These are phyloP conservation scores for Amaranthus hypochondriacus DNA, from an alignment of 148 eudicot species.

Conservation along the genomic window DNA sequence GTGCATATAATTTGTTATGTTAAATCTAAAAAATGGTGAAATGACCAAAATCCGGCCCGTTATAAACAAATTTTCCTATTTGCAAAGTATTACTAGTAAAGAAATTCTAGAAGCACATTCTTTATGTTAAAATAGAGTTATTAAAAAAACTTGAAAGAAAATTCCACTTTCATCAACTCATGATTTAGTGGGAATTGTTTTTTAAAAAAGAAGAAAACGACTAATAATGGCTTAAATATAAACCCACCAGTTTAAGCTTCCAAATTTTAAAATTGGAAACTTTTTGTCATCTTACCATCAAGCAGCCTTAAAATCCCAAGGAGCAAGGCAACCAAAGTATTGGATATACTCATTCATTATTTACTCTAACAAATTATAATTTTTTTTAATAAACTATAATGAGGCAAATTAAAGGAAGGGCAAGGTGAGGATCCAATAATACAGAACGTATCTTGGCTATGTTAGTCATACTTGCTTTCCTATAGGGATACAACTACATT, in stretches of 20 bases:
- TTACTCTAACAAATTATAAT: too few species aligned
- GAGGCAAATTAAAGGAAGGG: too few species aligned
- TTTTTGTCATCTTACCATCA: constrained; percentile 27
- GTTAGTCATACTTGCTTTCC: too few species aligned
- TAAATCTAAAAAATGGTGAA: too few species aligned
- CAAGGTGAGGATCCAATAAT: too few species aligned
- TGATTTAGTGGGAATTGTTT: constrained; percentile 1
- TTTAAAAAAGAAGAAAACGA: constrained; percentile 15
- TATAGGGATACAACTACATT: too few species aligned
- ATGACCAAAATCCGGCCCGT: too few species aligned
- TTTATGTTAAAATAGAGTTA: background rate
- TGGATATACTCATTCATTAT: background rate
- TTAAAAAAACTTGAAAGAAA: background rate
- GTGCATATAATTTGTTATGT: too few species aligned
- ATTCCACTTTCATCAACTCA: constrained; percentile 9
- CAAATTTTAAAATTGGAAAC: constrained; percentile 11
- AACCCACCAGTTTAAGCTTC: constrained; percentile 12
- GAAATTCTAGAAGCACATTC: background rate
- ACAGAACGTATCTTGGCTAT: too few species aligned
- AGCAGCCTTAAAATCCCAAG: constrained; percentile 4
- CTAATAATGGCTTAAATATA: constrained; percentile 16
- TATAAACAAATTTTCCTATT: too few species aligned
- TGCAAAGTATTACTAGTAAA: background rate
- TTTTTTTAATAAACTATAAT: too few species aligned
- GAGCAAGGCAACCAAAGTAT: background rate